These are phyloP conservation scores for Cichorium intybus DNA, from an alignment of 140 eudicot genomes.

Conservation along the genomic window DNA sequence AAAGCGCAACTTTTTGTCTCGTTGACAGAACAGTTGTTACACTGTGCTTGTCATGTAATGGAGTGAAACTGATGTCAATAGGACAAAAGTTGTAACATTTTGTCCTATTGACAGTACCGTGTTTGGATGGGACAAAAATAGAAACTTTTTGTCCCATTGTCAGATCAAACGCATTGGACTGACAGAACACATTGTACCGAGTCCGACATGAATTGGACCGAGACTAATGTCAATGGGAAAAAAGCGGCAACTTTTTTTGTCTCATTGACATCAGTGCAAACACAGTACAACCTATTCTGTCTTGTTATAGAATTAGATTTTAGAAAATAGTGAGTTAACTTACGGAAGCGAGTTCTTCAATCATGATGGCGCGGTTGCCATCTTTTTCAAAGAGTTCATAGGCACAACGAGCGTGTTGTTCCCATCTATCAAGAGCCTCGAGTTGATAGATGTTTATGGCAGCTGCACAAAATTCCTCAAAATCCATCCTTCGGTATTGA, in stretches of 20 bases:
- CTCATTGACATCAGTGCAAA: background rate
- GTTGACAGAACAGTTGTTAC: too few relatives aligned
- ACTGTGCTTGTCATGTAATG: too few relatives aligned
- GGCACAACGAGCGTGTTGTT: conserved; percentile 94
- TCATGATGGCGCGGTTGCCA: conserved; percentile 85
- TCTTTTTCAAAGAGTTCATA: conserved; percentile 91
- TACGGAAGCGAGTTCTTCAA: conserved; percentile 96
- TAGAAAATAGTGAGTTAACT: conserved; percentile 27
- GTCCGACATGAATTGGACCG: background rate
- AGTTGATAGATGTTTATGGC: conserved; percentile 79
- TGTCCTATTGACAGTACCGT: too few relatives aligned
- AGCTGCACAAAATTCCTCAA: conserved; percentile 98
- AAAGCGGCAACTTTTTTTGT: background rate
- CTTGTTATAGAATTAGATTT: background rate
- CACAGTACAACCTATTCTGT: background rate
- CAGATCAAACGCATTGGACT: too few relatives aligned
- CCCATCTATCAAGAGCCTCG: conserved; percentile 93
- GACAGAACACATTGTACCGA: background rate
- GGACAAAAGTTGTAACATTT: too few relatives aligned
- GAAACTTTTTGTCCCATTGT: too few relatives aligned
- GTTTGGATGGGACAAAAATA: too few relatives aligned
- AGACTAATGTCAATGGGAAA: background rate
- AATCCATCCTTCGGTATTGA: conserved; percentile 85
- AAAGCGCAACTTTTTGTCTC: background rate
- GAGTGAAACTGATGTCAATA: too few relatives aligned